These are phyloP conservation scores for Calonectria pseudoturangicola DNA, from an alignment of 2,329 filamentous ascomycete species.

Conservation along the genomic window DNA sequence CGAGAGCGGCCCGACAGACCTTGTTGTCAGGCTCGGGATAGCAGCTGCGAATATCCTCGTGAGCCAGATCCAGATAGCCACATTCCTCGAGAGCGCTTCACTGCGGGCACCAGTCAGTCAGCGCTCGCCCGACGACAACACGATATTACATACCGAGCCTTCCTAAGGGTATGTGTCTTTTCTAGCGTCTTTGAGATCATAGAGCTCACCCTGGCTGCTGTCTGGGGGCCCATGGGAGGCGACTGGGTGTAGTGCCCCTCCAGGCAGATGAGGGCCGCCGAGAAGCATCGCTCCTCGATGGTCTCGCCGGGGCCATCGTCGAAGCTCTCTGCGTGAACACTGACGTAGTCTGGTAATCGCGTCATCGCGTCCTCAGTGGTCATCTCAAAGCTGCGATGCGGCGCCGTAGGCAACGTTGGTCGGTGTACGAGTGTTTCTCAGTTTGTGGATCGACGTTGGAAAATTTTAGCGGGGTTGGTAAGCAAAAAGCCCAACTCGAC, in stretches of 20 bases:
- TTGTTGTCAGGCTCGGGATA: constrained; percentile 75
- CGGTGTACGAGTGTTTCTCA: constrained; percentile 39
- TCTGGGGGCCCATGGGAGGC: constrained; percentile 74
- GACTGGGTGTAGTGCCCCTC: constrained; percentile 76
- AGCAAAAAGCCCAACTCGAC: constrained; percentile 42
- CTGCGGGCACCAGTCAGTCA: constrained; percentile 59
- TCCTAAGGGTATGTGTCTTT: constrained; percentile 77
- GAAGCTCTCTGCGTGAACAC: constrained; percentile 41
- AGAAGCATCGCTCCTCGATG: constrained; percentile 79
- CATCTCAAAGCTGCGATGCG: constrained; percentile 41
- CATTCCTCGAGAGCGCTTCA: constrained; percentile 76
- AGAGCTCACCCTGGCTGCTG: constrained; percentile 71
- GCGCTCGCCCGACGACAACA: not conserved
- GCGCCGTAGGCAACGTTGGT: constrained; percentile 36
- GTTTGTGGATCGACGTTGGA: constrained; percentile 49
- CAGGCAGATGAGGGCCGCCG: constrained; percentile 75
- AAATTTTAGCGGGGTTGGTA: constrained; percentile 56
- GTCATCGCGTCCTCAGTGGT: constrained; percentile 52
- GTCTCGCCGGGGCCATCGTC: constrained; percentile 62
- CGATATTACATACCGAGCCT: constrained; percentile 70
- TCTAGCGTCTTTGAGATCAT: constrained; percentile 78
- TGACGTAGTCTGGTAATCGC: constrained; percentile 51
- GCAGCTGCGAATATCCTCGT: constrained; percentile 77
- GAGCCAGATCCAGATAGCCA: constrained; percentile 80
- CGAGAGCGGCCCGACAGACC: constrained; percentile 74